Evolutionary conservation across 306 rosid genomes (phyloP), one percentile per base, ranked within the genome.

Genomic region (Castanea crenata): DNA sequence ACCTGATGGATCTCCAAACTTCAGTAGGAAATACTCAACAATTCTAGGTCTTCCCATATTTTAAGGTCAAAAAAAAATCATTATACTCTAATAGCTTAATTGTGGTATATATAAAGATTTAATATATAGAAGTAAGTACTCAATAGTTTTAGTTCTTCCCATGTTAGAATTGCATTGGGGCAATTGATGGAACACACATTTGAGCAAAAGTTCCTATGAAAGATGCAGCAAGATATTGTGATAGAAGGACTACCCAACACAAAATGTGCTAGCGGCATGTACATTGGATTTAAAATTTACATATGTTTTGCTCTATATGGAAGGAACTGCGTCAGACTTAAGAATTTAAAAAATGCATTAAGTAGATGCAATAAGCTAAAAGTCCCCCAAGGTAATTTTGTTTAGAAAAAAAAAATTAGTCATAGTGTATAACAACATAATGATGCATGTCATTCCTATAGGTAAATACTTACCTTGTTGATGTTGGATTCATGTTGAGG

Each of bases 331-430:
- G 12, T 75, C 31, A 14, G 32, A 81, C 25, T 74, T 69, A 32
- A 79, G 74, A 75, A 51, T 79, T 3, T 79, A 18, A 63, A 54
- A 15, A 49, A 71, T 71, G 51, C 63, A 56, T 19, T 71, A 25
- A 58, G 4, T 12, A 32, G 19, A 44, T 16, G 29, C 5, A 55
- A 63, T 32, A 52, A 0, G 0, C 41, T 79, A 14, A 62, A 21
- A 23, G 57, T 67, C 10, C 75, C 35, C 19, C 5, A 67, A 80
- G 83, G 41, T 56, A 74, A 70, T 74, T 6, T 34, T 11, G 20
- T 21, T 21, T 69, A 7, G 49, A 8, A 41, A 41, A 41, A 41
- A 69, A 69, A 5, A 18, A 23, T 25, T 3, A 27, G 20, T n/a
- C 54, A 19, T 64, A 63, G 51, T 67, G 65, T 20, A 55, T 5